Evolutionary conservation across 768 basidiomycete genomes (phyloP).

Genomic region (Cystoderma amianthinum): DNA sequence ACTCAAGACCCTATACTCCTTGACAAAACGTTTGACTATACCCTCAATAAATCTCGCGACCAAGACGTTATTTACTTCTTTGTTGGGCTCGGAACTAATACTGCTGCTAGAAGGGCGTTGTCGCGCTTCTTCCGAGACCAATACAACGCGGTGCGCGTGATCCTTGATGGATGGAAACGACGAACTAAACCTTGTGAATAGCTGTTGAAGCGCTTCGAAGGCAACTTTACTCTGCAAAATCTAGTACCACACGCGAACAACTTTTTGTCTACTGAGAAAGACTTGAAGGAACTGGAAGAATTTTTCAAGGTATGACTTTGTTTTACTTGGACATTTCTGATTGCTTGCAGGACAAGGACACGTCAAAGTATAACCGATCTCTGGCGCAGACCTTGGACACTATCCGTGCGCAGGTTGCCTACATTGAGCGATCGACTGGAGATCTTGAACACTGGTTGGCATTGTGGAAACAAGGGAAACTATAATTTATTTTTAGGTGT

Average conservation of each 20-base stretch:
- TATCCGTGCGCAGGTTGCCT: constrained; percentile 52
- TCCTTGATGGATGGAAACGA: background rate
- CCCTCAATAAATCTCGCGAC: constrained; percentile 47
- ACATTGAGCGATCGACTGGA: no score
- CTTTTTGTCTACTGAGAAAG: background rate
- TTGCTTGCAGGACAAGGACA: constrained; percentile 57
- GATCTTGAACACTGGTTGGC: no score
- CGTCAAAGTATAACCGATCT: constrained; percentile 57
- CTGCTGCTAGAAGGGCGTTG: constrained; percentile 42
- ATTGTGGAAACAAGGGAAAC: no score
- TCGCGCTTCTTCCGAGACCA: constrained; percentile 55
- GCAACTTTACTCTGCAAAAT: background rate
- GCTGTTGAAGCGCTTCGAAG: background rate
- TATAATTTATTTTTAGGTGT: no score
- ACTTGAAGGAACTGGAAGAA: background rate
- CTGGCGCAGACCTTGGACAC: constrained; percentile 65
- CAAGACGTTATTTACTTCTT: constrained; percentile 66
- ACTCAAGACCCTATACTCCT: no score
- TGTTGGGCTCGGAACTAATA: constrained; percentile 49
- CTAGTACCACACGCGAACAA: background rate
- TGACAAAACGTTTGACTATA: no score
- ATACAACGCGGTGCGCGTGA: background rate
- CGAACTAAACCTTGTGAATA: background rate
- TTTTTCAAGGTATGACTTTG: no score
- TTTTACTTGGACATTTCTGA: no score